Base-by-base conservation (phyloP, 805 yeast species). In the Yamadazyma ubonensis region DNA sequence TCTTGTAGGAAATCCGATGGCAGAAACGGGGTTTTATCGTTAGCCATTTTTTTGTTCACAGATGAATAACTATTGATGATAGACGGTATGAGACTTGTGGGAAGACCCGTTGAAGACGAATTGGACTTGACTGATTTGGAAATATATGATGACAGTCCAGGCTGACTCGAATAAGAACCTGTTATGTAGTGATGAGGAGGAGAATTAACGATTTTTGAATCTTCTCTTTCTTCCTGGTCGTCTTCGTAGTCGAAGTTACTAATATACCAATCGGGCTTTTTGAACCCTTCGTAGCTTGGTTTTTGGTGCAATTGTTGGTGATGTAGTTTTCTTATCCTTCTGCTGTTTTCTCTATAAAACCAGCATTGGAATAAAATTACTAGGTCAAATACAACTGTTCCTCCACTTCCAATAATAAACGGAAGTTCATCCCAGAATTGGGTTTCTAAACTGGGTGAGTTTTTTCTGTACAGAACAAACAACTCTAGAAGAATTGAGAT, bases 381-480 rank as follows among this genome's bases (percentile, higher is more conserved):
- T 15, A 45, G 36, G 46, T 67, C 73, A 58, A 89, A 86, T 4
- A 79, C 46, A 15, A 89, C 75, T 0, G 96, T 88, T 3, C 96
- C 96, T 0, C 84, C 74, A 48, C 89, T 79, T 0, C 96, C 96
- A 12, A 86, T 54, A 21, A 90, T 64, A 53, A 80, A 89, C 0
- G 96, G 96, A 35, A 86, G 54, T 51, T 88, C 95, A 28, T 77
- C 52, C 18, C 86, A 59, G 52, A 83, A 84, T 6, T 47, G 62
- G 29, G 67, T 40, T 6, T 45, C 51, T 23, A 46, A 41, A 19
- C 45, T 51, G 16, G 46, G 49, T 20, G 42, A 4, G 10, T 19
- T 9, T 15, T 29, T 30, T 17, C 15, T 22, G 42, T 21, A 46
- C 43, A 19, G 36, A n/a, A 63, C 40, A 32, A 47, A 58, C 34